phyloP scores from a whole-genome alignment of 108 stramenopile species.

The Cyclotella cryptica region DNA sequence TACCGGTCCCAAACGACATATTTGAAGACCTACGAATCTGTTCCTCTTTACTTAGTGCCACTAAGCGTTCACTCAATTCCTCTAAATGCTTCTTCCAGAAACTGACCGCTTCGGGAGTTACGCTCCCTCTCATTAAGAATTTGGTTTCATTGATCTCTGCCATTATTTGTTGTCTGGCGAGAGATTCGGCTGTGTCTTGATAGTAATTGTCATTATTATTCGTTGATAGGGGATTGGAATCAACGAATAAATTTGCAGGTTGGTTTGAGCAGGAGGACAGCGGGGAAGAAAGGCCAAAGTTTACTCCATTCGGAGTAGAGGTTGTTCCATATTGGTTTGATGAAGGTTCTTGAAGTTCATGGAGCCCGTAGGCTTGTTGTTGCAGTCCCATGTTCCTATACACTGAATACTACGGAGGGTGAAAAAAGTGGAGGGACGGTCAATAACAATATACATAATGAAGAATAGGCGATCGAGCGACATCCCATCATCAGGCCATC shows the following conservation, averaged over 20 bases:
- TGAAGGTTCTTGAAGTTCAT: background rate
- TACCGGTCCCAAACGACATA: background rate
- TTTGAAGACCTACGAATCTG: background rate
- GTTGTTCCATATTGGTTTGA: slow-evolving; percentile 12
- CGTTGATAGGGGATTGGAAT: slow-evolving; percentile 5
- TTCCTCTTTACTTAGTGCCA: slow-evolving; percentile 41
- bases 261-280: slow-evolving; percentile 1
- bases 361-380: background rate
- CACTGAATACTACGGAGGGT: slow-evolving; percentile 12
- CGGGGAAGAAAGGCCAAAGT: slow-evolving; percentile 40
- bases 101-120: slow-evolving; percentile 70
- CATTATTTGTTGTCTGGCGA: slow-evolving; percentile 71
- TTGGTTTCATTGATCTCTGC: slow-evolving; percentile 80
- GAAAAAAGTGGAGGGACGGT: background rate
- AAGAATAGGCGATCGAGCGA: background rate
- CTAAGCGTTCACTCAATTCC: slow-evolving; percentile 65
- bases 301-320: slow-evolving; percentile 23
- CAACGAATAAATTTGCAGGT: background rate
- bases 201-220: background rate
- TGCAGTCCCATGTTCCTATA: slow-evolving; percentile 10
- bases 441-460: background rate
- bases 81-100: slow-evolving; percentile 85
- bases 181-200: slow-evolving; percentile 45
- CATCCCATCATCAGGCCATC: no score
- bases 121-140: slow-evolving; percentile 69